phyloP scores from a whole-genome alignment of 805 yeast genomes.

The Barnettozyma siamensis region DNA sequence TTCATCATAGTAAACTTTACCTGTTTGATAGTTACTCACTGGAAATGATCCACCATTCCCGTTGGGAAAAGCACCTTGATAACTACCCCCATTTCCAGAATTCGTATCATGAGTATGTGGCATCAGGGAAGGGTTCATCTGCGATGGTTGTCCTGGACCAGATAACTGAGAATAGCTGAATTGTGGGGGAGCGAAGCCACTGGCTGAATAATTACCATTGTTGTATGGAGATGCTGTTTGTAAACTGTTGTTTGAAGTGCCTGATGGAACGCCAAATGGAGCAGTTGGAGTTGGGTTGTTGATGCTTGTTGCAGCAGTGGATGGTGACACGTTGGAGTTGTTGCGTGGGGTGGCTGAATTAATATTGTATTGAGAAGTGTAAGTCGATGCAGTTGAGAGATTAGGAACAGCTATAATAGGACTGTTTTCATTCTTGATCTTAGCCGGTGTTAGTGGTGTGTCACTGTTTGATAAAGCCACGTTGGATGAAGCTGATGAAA shows the following conservation, averaged over 20 bases:
- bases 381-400: neutral
- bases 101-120: no score
- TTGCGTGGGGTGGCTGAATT: conserved; percentile 6
- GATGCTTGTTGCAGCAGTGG: neutral
- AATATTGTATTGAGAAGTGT: conserved; percentile 1
- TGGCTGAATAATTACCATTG: neutral
- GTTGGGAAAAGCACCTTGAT: no score
- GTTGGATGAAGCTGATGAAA: neutral
- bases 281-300: neutral
- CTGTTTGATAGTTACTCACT: neutral
- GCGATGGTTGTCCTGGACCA: neutral
- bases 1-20: conserved; percentile 5
- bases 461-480: neutral
- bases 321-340: neutral
- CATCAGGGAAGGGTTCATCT: no score
- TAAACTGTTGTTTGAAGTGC: neutral
- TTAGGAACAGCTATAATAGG: neutral
- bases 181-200: neutral
- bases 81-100: no score
- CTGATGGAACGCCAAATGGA: neutral
- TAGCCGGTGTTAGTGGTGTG: conserved; percentile 2
- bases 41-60: no score
- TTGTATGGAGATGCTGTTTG: neutral
- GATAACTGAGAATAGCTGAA: neutral
- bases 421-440: conserved; percentile 2